Percentiles rank a stretch among this genome's conserved stretches.
These are phyloP conservation scores for Mariannaea sp. DNA, from an alignment of 2,329 filamentous ascomycete species.

Conservation along the genomic window DNA sequence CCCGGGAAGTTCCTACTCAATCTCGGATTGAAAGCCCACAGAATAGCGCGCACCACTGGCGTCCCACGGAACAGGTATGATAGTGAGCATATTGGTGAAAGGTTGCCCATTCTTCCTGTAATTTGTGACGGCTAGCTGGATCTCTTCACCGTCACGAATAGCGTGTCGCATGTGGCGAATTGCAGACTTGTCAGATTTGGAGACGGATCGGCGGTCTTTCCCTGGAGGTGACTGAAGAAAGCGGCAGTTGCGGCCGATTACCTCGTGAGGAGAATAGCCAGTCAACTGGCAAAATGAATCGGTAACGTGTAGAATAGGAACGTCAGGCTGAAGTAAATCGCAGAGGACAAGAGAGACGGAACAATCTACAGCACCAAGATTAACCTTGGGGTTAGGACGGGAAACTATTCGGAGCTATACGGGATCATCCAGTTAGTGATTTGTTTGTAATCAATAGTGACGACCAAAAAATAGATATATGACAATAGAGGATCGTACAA, in stretches of 20 bases:
- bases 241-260: constrained; percentile 79
- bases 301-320: constrained; percentile 83
- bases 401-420: constrained; percentile 64
- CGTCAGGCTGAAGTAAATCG: constrained; percentile 73
- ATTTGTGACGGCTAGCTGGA: constrained; percentile 68
- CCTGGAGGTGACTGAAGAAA: constrained; percentile 81
- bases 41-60: constrained; percentile 70
- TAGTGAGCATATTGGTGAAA: constrained; percentile 84
- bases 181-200: constrained; percentile 51
- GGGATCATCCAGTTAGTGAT: constrained; percentile 16
- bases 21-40: constrained; percentile 80
- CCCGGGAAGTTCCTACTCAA: constrained; percentile 42
- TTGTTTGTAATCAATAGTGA: no score
- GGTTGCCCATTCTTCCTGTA: constrained; percentile 79
- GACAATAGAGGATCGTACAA: constrained; percentile 50
- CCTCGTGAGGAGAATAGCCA: constrained; percentile 75
- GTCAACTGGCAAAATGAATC: constrained; percentile 80
- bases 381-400: constrained; percentile 73
- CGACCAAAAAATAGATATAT: neutral
- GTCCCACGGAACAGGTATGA: constrained; percentile 78
- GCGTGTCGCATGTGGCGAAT: constrained; percentile 59
- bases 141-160: constrained; percentile 50
- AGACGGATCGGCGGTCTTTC: constrained; percentile 13
- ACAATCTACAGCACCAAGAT: constrained; percentile 81
- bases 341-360: constrained; percentile 85